Evolutionary conservation across 176 grass and related monocot genomes (phyloP).

Genomic region (Phragmites australis): DNA sequence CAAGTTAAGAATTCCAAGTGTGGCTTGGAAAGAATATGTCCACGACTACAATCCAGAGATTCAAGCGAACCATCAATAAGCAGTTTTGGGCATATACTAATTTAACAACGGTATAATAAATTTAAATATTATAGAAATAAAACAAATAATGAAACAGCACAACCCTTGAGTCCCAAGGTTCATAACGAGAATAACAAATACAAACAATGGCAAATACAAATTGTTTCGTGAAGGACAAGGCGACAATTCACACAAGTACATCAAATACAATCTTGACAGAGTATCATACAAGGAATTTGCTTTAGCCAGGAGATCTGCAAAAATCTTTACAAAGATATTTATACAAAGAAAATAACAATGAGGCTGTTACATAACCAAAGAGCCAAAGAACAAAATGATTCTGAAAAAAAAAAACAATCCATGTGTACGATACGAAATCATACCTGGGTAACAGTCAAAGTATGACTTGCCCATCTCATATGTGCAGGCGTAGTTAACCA

Average conservation of each 20-base stretch:
- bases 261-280: neutral
- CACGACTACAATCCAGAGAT: slow-evolving; percentile 1
- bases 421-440: slow-evolving; percentile 18
- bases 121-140: neutral
- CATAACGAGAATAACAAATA: slow-evolving; percentile 2
- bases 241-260: neutral
- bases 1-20: neutral
- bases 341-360: neutral
- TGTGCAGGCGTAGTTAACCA: slow-evolving; percentile 18
- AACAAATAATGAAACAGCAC: slow-evolving; percentile 15
- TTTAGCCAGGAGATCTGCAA: slow-evolving; percentile 6
- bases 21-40: neutral
- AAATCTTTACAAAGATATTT: slow-evolving; percentile 16
- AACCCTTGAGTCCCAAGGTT: neutral
- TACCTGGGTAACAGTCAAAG: slow-evolving; percentile 73
- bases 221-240: slow-evolving; percentile 7
- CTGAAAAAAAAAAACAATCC: neutral
- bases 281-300: slow-evolving; percentile 9
- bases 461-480: slow-evolving; percentile 55
- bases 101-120: neutral
- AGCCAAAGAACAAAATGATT: slow-evolving; percentile 19
- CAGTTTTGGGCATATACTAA: slow-evolving; percentile 22
- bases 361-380: neutral
- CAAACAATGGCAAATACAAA: neutral
- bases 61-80: neutral